Conservation (phyloP, 768 basidiomycete genomes). For the Daedaleopsis sinensis region DNA sequence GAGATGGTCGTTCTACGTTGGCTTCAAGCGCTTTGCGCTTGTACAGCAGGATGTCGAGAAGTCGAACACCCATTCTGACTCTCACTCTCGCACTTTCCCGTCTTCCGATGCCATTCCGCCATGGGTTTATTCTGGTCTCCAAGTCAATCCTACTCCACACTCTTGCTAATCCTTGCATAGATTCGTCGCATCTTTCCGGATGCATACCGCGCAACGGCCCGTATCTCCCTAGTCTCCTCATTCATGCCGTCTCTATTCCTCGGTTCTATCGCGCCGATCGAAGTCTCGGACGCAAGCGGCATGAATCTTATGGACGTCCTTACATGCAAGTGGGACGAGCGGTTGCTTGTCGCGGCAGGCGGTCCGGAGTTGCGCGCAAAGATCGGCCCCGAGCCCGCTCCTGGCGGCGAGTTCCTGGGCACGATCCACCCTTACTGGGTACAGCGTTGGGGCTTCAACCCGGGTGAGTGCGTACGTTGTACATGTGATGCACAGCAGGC, state of each 20-base stretch:
- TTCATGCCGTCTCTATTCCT: slow-evolving; percentile 85
- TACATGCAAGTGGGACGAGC: slow-evolving; percentile 72
- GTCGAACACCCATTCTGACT: too few species aligned
- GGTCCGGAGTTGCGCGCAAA: slow-evolving; percentile 68
- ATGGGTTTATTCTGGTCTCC: too few species aligned
- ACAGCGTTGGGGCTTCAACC: slow-evolving; percentile 71
- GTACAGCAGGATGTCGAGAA: too few species aligned
- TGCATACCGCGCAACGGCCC: slow-evolving; percentile 59
- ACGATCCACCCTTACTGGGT: slow-evolving; percentile 72
- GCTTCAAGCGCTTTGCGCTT: too few species aligned
- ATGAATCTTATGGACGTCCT: slow-evolving; percentile 88
- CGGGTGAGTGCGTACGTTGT: slow-evolving; percentile 43
- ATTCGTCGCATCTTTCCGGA: slow-evolving; percentile 56
- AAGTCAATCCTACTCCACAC: too few species aligned
- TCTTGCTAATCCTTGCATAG: slow-evolving; percentile 39
- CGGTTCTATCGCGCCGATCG: slow-evolving; percentile 76
- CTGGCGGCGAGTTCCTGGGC: slow-evolving; percentile 69
- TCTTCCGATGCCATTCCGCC: slow-evolving; percentile 16
- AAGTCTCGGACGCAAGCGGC: slow-evolving; percentile 87
- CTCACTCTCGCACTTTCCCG: slow-evolving; percentile 1
- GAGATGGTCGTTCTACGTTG: too few species aligned
- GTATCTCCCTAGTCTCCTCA: slow-evolving; percentile 81
- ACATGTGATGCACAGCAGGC: neutral
- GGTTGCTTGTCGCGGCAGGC: slow-evolving; percentile 67
- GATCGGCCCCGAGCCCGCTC: slow-evolving; percentile 76